phyloP scores from a whole-genome alignment of 495 filamentous ascomycete species.

The Cercophora sp. region DNA sequence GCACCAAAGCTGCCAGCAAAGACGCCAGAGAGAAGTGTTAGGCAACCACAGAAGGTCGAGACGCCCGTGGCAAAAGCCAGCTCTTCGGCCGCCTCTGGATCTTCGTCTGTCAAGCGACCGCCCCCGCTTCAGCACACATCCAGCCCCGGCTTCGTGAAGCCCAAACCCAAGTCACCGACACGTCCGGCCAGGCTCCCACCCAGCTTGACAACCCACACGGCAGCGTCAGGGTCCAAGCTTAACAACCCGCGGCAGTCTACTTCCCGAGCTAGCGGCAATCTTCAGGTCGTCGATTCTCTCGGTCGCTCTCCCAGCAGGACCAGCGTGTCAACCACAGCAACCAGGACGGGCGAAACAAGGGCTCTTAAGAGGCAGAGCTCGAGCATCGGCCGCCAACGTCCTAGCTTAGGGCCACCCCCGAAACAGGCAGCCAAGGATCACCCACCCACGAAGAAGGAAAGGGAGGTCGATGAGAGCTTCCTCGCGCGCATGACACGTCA shows the following conservation, averaged over 20 bases:
- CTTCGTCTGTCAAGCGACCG: conserved; percentile 33
- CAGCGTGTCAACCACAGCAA: conserved; percentile 32
- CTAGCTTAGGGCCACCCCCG: conserved; percentile 49
- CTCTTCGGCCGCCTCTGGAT: conserved; percentile 23
- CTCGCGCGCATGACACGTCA: conserved; percentile 91
- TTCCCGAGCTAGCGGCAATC: conserved; percentile 33
- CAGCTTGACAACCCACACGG: conserved; percentile 60
- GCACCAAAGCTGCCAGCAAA: conserved; percentile 22
- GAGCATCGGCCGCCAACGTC: conserved; percentile 38
- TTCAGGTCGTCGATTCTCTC: conserved; percentile 25
- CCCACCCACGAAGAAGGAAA: conserved; percentile 37
- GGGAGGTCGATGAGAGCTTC: conserved; percentile 67
- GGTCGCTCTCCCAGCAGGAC: conserved; percentile 44
- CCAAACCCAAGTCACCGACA: conserved; percentile 62
- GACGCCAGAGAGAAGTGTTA: conserved; percentile 30
- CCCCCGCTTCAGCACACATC: conserved; percentile 31
- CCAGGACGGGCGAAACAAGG: conserved; percentile 17
- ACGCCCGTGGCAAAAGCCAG: conserved; percentile 26
- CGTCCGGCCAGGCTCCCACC: conserved; percentile 57
- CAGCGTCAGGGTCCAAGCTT: conserved; percentile 56
- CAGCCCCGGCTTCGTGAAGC: conserved; percentile 48
- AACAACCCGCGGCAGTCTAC: conserved; percentile 34
- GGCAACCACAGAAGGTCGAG: conserved; percentile 21
- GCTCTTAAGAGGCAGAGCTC: conserved; percentile 40
- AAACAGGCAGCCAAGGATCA: conserved; percentile 40